Base-by-base conservation (phyloP, 208 protist genomes). In the Leishmania tropica region DNA sequence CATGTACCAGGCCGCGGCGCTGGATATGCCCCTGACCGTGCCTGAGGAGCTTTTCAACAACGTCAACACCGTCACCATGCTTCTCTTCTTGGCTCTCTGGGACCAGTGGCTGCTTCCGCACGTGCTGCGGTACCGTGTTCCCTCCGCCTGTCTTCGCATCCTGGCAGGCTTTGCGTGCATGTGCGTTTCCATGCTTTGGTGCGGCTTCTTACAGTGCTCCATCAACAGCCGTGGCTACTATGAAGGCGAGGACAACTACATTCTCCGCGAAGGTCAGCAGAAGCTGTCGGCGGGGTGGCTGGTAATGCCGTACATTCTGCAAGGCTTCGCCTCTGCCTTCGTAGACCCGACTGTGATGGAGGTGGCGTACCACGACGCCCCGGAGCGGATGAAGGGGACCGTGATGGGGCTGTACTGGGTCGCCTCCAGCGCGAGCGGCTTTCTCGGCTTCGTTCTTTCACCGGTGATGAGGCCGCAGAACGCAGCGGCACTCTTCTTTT, bases 11-110 rank as follows among this genome's bases (percentile, higher is more conserved):
- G 83, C 88, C 1, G 76, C 76, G 1, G 85, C 91, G 42, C 76
- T 92, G 47, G 64, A 90, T 51, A 75, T 92, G 76, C 86, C 91
- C 3, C 19, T n/a, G 10, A 76, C 76, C 76, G 60, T 90, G 0
- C 91, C 91, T 28, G 84, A 87, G 21, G 91, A 95, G 75, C 56
- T 95, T 0, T 93, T 93, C 81, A 95, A 93, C 86, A 95, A 93
- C 81, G 84, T 95, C 80, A 93, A 93, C 80, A 91, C 89, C 45
- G 67, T 91, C 73, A 87, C 89, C 7, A 83, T 92, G 64, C 85
- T 95, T 53, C 62, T 91, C 0, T 91, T 91, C 47, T 76, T 95
- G 24, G 70, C 78, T 8, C 48, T 90, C 13, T 89, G 83, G 83
- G 89, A 93, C 48, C 75, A 79, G 54, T 81, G 87, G 65, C 70